Percentiles rank a stretch among this genome's conserved stretches.
Conservation (phyloP, 2,329 filamentous ascomycete genomes). For the Trichophyton schoenleinii region DNA sequence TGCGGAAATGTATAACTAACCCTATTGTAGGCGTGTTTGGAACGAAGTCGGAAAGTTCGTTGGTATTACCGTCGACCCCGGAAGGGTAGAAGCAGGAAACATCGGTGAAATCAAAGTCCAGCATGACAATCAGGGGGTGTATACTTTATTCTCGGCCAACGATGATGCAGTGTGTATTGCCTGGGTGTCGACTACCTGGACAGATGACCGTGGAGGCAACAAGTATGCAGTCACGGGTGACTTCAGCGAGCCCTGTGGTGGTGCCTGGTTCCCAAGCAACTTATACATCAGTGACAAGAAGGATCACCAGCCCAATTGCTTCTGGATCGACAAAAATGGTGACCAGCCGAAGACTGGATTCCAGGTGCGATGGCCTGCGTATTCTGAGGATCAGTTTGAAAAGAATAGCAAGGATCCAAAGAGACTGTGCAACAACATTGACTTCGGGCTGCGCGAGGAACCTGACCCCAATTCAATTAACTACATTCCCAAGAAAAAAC, state of each 20-base stretch:
- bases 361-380: not conserved
- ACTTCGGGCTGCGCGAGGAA: not conserved
- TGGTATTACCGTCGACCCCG: not conserved
- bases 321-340: not conserved
- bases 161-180: not conserved
- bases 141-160: not conserved
- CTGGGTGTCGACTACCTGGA: not conserved
- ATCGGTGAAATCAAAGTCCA: not conserved
- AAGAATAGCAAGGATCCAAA: not conserved
- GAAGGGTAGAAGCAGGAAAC: not conserved
- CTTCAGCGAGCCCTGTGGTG: not conserved
- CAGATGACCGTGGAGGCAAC: not conserved
- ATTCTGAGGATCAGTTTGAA: not conserved
- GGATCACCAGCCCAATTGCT: not conserved
- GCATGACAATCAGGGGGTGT: not conserved
- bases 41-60: not conserved
- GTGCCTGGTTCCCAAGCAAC: not conserved
- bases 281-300: not conserved
- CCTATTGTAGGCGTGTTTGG: not conserved
- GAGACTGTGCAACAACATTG: not conserved
- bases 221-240: not conserved
- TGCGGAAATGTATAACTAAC: not conserved
- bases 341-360: not conserved
- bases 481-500: not conserved
- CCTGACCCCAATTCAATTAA: not conserved